Conservation (phyloP, 345 rosid genomes). For the Fremontodendron californicum region DNA sequence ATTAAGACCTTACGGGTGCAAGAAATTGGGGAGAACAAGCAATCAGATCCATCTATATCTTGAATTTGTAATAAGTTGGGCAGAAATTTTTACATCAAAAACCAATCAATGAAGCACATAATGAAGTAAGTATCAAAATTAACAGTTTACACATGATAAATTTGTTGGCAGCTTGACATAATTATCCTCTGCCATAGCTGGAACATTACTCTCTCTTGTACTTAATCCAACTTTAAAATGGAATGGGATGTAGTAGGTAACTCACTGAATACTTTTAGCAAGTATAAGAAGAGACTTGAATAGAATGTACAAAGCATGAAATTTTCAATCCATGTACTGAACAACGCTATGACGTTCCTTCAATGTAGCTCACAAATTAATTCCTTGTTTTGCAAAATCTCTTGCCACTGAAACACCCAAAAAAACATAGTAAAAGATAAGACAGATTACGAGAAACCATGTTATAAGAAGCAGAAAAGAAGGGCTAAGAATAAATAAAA, state of each 20-base stretch:
- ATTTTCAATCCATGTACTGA: neutral
- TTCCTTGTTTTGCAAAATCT: constrained; percentile 30
- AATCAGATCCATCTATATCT: neutral
- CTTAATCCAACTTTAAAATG: neutral
- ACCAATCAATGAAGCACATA: neutral
- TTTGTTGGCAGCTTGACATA: neutral
- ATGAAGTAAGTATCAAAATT: neutral
- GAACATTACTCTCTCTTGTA: neutral
- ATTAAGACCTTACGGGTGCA: neutral
- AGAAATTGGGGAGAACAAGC: neutral
- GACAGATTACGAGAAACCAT: neutral
- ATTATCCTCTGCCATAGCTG: neutral
- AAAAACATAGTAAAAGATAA: neutral
- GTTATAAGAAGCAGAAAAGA: neutral
- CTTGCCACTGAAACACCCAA: constrained; percentile 32
- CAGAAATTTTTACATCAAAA: neutral
- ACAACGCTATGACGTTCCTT: neutral
- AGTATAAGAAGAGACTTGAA: constrained; percentile 8
- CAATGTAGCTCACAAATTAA: constrained; percentile 4
- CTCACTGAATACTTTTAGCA: constrained; percentile 10
- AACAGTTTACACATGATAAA: too few relatives aligned
- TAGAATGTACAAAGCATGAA: constrained; percentile 23
- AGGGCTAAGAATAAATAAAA: neutral
- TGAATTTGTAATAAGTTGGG: neutral
- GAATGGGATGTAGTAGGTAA: neutral